phyloP scores from a whole-genome alignment of 2,329 filamentous ascomycete species.

The Aspergillus clavatus region DNA sequence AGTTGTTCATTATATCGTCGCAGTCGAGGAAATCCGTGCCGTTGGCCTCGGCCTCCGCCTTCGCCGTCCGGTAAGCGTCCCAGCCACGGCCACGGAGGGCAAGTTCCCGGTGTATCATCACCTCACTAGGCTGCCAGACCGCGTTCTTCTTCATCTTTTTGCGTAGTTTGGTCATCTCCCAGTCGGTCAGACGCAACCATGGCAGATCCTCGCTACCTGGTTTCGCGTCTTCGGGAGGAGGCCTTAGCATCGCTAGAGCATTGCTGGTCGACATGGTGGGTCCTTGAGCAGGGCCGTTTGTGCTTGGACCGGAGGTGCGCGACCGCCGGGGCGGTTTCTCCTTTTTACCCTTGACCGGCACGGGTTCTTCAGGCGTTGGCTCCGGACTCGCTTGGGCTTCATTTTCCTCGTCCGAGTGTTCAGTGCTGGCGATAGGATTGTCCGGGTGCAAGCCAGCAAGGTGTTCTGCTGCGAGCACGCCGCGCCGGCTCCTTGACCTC shows the following conservation, averaged over 20 bases:
- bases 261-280: conserved; percentile 58
- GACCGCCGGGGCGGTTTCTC: conserved; percentile 37
- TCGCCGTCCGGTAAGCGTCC: conserved; percentile 47
- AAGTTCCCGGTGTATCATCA: conserved; percentile 63
- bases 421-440: conserved; percentile 44
- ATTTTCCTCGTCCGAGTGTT: conserved; percentile 41
- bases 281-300: conserved; percentile 2
- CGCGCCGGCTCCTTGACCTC: conserved; percentile 36
- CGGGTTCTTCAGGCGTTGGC: conserved; percentile 15
- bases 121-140: conserved; percentile 62
- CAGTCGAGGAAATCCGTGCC: conserved; percentile 58
- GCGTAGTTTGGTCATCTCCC: conserved; percentile 61
- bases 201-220: conserved; percentile 58
- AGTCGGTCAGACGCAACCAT: conserved; percentile 62
- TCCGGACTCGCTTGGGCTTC: conserved; percentile 25
- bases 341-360: conserved; percentile 33
- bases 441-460: conserved; percentile 39
- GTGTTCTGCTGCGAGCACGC: conserved; percentile 32
- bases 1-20: conserved; percentile 39
- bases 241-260: conserved; percentile 54
- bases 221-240: conserved; percentile 56
- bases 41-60: conserved; percentile 46
- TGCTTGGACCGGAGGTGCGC: conserved; percentile 11
- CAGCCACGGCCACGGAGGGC: conserved; percentile 53
- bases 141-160: conserved; percentile 69